A percentile compares a stretch with the other conserved stretches of the same genome.
Evolutionary conservation across 805 yeast genomes (phyloP).

Genomic region (Candida berthetii): DNA sequence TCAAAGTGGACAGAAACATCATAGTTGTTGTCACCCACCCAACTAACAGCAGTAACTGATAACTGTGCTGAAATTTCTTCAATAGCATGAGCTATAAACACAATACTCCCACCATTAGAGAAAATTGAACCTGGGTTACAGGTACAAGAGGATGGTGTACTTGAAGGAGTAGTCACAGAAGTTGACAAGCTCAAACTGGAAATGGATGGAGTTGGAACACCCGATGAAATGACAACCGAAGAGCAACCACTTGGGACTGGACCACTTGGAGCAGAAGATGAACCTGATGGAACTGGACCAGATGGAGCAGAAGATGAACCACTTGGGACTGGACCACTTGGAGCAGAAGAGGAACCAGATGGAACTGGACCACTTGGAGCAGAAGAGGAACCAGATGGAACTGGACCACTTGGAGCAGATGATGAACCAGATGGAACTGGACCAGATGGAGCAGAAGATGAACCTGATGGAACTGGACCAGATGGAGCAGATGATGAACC

Average conservation of each 20-base stretch:
- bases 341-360: background rate
- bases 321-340: background rate
- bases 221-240: background rate
- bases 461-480: background rate
- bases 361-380: background rate
- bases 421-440: background rate
- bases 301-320: background rate
- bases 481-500: background rate
- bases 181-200: background rate
- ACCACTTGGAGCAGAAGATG: background rate
- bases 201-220: background rate
- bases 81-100: too few relatives aligned
- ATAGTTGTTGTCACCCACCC: too few relatives aligned
- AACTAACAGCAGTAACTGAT: too few relatives aligned
- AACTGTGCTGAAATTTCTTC: too few relatives aligned
- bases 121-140: background rate
- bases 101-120: too few relatives aligned
- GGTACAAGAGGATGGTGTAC: background rate
- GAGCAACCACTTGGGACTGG: background rate
- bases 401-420: background rate
- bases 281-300: background rate
- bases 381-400: background rate
- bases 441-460: background rate
- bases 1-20: too few relatives aligned
- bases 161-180: background rate